Evolutionary conservation across 225 moss, liverwort and hornwort genomes (phyloP).

Genomic region (Asterella californica): DNA sequence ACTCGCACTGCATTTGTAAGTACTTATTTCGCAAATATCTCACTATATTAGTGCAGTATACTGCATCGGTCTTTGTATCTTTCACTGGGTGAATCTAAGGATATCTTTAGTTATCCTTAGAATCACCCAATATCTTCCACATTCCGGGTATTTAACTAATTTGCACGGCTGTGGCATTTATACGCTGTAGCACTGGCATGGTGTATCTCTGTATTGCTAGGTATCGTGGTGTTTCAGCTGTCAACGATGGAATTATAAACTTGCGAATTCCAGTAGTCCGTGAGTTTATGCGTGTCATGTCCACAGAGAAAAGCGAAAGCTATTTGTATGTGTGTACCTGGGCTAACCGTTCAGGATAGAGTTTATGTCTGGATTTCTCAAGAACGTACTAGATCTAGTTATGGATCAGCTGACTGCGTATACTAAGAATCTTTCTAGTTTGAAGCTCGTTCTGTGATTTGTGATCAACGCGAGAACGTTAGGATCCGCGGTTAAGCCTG

Average conservation of each 20-base stretch:
- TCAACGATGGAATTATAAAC: neutral
- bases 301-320: too few relatives aligned
- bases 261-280: neutral
- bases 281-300: too few relatives aligned
- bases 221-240: neutral
- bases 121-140: too few relatives aligned
- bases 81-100: neutral
- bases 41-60: too few relatives aligned
- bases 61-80: neutral
- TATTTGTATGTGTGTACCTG: too few relatives aligned
- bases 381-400: neutral
- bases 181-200: neutral
- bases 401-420: neutral
- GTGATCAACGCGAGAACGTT: neutral
- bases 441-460: neutral
- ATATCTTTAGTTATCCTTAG: neutral
- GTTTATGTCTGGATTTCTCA: neutral
- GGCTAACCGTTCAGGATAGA: neutral
- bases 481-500: neutral
- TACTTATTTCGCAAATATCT: neutral
- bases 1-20: slow-evolving; percentile 43
- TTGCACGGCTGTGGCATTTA: neutral
- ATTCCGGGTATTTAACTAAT: neutral
- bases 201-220: neutral
- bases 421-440: too few relatives aligned